Conservation (phyloP, 805 yeast species). For the Candida michaelii region DNA sequence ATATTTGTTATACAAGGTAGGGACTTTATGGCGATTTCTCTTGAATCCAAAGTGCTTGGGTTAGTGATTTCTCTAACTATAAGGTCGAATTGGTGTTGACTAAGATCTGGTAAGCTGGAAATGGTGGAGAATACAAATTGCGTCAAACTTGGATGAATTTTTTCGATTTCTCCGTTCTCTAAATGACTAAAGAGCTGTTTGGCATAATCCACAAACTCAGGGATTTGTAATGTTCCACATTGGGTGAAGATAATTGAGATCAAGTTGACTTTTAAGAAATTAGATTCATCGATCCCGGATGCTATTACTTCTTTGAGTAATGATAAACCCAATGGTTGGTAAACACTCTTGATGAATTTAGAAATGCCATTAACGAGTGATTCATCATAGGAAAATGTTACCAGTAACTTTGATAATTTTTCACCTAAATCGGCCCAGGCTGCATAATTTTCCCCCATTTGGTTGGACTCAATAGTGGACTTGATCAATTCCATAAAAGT, state of each 20-base stretch:
- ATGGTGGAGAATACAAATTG: constrained; percentile 45
- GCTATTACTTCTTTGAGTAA: constrained; percentile 23
- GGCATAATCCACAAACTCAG: constrained; percentile 38
- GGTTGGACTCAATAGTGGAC: constrained; percentile 24
- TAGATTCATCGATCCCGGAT: constrained; percentile 17
- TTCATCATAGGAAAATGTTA: constrained; percentile 32
- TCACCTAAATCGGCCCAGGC: constrained; percentile 57
- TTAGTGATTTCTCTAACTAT: constrained; percentile 47
- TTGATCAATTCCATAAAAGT: constrained; percentile 45
- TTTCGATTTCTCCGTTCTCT: constrained; percentile 16
- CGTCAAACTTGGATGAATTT: constrained; percentile 46
- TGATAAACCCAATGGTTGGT: constrained; percentile 26
- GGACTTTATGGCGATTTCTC: constrained; percentile 58
- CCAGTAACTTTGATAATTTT: constrained; percentile 35
- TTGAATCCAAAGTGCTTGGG: constrained; percentile 56
- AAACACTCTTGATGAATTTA: constrained; percentile 29
- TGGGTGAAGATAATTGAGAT: constrained; percentile 39
- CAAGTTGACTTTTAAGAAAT: constrained; percentile 33
- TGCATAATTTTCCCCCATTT: constrained; percentile 37
- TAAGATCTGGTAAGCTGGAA: constrained; percentile 33
- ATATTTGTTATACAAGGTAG: constrained; percentile 47
- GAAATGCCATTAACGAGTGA: constrained; percentile 26
- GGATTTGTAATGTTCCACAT: constrained; percentile 40
- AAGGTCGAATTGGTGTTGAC: constrained; percentile 33
- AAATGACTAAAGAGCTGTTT: constrained; percentile 27